Base-by-base conservation (phyloP, 805 yeast species). In the Lipomyces yamanashiensis region DNA sequence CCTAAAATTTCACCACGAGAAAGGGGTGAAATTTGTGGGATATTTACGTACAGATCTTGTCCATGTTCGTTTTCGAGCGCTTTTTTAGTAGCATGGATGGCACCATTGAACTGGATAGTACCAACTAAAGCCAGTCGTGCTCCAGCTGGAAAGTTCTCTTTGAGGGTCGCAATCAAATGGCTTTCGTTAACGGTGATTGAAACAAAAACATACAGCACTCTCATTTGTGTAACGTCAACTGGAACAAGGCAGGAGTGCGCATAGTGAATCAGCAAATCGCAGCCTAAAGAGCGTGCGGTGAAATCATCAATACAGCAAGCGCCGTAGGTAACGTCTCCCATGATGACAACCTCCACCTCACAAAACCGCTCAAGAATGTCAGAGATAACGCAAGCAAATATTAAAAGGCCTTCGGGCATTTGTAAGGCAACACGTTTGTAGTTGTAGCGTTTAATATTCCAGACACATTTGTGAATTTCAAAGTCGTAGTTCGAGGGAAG, bases 261-360 rank as follows among this genome's bases (percentile, higher is more conserved):
- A 76, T 95, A 95, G 77, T 95, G 99, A 13, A 93, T 91, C 64
- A 95, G 86, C 72, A 92, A 88, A 73, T 95, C 99, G 77, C 99
- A 95, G 54, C 89, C 97, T 34, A 95, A 76, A 0, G 98, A 86
- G 67, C 92, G 81, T 1, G 99, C 99, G 0, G 99, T 92, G 74
- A 82, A 95, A 73, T 95, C 99, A 74, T 95, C 99, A 52, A 95
- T 92, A 77, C 99, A 95, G 74, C 99, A 95, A 0, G 99, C 99
- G 49, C 99, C 99, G 73, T 95, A 95, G 0, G 98, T 90, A 0
- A 95, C 99, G 75, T 95, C 99, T 1, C 99, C 99, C 99, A 95
- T 95, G 1, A 93, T 95, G 0, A 95, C 80, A 0, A 92, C 89
- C 72, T 92, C 97, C 58, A 88, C 91, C 59, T 88, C 91, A 74